Base-by-base conservation (phyloP, 352 stramenopile species). In the Hyaloperonospora brassicae region DNA sequence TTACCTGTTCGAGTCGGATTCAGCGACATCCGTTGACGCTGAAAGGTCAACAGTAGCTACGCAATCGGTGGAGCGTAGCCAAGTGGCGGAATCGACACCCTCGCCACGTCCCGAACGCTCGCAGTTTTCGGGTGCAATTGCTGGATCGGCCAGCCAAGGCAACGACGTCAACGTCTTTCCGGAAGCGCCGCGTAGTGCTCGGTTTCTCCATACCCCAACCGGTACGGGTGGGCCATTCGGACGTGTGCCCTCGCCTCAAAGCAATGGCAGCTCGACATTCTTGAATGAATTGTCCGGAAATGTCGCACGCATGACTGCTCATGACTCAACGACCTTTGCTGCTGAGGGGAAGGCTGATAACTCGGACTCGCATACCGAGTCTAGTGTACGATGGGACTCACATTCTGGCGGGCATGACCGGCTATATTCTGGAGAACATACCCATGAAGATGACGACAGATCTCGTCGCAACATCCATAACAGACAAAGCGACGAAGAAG, bases 401-500 rank as follows among this genome's bases (percentile, higher is more conserved):
- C 30, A 50, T 30, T 22, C 39, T 44, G 52, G n/a, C 57, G 31
- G 38, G 13, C 44, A 52, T 36, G 21, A 11, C 8, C 54, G 42
- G 10, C 17, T 21, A 21, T 17, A 31, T 17, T 57, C 50, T 47
- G 59, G 59, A 3, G 44, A 61, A 5, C 42, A 54, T 30, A 25
- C 27, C n/a, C 54, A 46, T 24, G 46, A 48, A 13, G 46, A 51
- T 7, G 27, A 47, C 3, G 40, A 53, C 14, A 49, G 56, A 8
- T 21, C 40, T 43, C 64, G 57, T 45, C 59, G 47, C 50, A 47
- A 43, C 14, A 53, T 35, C 44, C 56, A 51, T 27, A 53, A 60
- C 4, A 61, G 52, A 22, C 64, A 62, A 21, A 69, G 53, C 21
- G 61, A 72, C 30, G 61, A 72, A 56, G 60, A 72, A 67, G 64